Percentiles rank a stretch among this genome's conserved stretches.
These are phyloP conservation scores for Gryganskiella cystojenkinii DNA, from an alignment of 192 early-diverging fungal species.

Conservation along the genomic window DNA sequence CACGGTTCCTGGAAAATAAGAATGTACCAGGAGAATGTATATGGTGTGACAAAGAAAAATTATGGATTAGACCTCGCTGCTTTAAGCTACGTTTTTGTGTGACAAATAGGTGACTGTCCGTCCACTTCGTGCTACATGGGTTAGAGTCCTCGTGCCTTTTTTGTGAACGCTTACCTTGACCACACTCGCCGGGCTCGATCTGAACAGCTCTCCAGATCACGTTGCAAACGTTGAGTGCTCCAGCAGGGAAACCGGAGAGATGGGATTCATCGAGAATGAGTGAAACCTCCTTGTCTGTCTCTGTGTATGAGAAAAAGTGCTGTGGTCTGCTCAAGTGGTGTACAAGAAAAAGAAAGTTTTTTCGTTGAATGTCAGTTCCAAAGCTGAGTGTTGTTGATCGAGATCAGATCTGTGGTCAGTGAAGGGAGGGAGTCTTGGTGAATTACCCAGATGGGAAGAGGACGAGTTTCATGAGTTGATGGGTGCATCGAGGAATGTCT, in stretches of 20 bases:
- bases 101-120: no score
- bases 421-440: neutral
- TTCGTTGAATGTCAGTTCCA: neutral
- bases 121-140: no score
- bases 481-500: slow-evolving; percentile 47
- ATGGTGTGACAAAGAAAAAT: neutral
- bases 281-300: slow-evolving; percentile 51
- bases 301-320: slow-evolving; percentile 53
- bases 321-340: slow-evolving; percentile 10
- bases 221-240: slow-evolving; percentile 25
- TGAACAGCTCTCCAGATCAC: slow-evolving; percentile 49
- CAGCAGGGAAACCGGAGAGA: slow-evolving; percentile 23
- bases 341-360: neutral
- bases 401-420: no score
- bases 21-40: neutral
- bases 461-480: slow-evolving; percentile 51
- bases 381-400: neutral
- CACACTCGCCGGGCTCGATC: slow-evolving; percentile 50
- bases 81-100: no score
- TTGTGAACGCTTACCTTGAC: slow-evolving; percentile 28
- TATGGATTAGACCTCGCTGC: no score
- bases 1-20: slow-evolving; percentile 18
- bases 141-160: no score
- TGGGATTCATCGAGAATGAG: slow-evolving; percentile 41
- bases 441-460: slow-evolving; percentile 40